A percentile compares a stretch with the other conserved stretches of the same genome.
phyloP scores from a whole-genome alignment of 352 stramenopile species.

The Globisporangium irregulare region DNA sequence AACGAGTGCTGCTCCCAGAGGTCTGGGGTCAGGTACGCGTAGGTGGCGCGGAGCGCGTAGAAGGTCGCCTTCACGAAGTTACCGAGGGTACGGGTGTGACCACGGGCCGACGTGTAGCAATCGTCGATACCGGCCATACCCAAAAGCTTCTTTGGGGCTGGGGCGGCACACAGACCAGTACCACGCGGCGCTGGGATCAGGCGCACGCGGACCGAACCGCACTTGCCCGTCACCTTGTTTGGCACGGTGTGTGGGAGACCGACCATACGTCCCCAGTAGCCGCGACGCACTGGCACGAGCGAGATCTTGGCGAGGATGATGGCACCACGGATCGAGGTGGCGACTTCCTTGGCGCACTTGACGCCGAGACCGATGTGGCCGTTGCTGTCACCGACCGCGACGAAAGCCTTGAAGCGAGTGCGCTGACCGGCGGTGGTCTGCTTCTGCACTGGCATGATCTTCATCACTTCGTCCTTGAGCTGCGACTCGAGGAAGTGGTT shows the following conservation, averaged over 20 bases:
- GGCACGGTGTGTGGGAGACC: constrained; percentile 96
- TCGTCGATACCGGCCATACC: constrained; percentile 99
- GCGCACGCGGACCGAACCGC: constrained; percentile 97
- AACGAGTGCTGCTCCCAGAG: constrained; percentile 98
- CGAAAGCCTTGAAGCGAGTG: constrained; percentile 99
- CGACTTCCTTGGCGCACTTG: constrained; percentile 99
- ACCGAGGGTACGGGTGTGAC: constrained; percentile 99
- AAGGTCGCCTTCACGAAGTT: constrained; percentile 99
- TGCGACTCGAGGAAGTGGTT: constrained; percentile 98
- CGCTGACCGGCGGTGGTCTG: constrained; percentile 99
- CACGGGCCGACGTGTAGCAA: constrained; percentile 95
- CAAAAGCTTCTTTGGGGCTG: constrained; percentile 98
- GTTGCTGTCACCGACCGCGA: constrained; percentile 97
- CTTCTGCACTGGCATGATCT: constrained; percentile 99
- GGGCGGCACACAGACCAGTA: constrained; percentile 98
- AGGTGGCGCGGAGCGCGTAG: constrained; percentile 97
- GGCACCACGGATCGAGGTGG: constrained; percentile 98
- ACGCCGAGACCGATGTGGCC: constrained; percentile 99
- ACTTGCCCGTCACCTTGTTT: constrained; percentile 99
- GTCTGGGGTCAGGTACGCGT: constrained; percentile 98
- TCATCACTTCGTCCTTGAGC: constrained; percentile 99
- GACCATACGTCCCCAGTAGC: constrained; percentile 98
- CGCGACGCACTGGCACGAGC: constrained; percentile 96
- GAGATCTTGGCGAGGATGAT: constrained; percentile 99
- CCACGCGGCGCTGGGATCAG: constrained; percentile 99